A percentile compares a stretch with the other conserved stretches of the same genome.
Evolutionary conservation across 257 asterid genomes (phyloP).

Genomic region (Solanum bulbocastanum): DNA sequence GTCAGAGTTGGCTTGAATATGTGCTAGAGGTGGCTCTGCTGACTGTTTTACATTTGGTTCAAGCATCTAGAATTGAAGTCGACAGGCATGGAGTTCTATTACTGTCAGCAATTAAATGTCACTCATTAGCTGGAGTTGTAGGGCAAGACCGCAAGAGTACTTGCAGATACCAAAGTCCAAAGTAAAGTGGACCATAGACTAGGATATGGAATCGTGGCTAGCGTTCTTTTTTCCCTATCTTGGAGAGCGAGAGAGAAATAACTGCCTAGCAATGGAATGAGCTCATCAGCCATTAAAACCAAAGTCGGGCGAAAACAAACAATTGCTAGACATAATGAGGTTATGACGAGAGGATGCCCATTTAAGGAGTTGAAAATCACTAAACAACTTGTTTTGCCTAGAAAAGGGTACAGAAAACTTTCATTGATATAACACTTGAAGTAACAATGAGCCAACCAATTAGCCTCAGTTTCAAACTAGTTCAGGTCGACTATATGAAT

Average conservation of each 20-base stretch:
- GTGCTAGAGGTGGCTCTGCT: neutral
- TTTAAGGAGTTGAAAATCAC: neutral
- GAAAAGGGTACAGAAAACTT: neutral
- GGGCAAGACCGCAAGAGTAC: neutral
- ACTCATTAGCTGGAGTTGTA: neutral
- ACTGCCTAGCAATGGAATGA: neutral
- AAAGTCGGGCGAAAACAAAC: neutral
- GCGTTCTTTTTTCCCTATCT: neutral
- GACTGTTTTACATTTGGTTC: neutral
- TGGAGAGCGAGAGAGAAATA: neutral
- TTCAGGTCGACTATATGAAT: neutral
- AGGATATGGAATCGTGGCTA: neutral
- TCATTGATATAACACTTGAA: neutral
- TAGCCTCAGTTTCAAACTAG: neutral
- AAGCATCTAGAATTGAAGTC: neutral
- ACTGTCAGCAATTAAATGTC: neutral
- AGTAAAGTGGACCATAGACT: neutral
- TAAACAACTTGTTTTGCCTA: neutral
- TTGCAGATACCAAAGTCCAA: neutral
- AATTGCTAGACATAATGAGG: neutral
- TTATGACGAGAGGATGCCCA: neutral
- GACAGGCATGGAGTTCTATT: neutral
- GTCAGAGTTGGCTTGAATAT: neutral
- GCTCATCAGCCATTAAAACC: neutral
- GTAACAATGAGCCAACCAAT: neutral